Percentiles rank a stretch among this genome's conserved stretches.
Conservation (phyloP, 148 eudicot species). For the Mesembryanthemum crystallinum region DNA sequence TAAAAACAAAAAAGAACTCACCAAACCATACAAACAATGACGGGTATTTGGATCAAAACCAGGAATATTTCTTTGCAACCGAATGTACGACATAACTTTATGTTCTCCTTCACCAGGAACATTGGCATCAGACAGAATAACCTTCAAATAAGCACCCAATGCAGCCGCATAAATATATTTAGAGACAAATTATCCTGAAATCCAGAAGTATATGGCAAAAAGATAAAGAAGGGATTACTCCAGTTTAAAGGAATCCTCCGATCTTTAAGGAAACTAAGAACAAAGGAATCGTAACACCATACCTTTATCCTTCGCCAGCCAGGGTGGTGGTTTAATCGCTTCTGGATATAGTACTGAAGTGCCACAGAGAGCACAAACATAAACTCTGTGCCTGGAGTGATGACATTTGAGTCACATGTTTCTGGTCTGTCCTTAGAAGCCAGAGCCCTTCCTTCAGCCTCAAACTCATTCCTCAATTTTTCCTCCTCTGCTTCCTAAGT, state of each 20-base stretch:
- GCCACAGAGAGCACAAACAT: slow-evolving; percentile 89
- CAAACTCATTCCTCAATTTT: slow-evolving; percentile 69
- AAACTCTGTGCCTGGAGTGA: slow-evolving; percentile 95
- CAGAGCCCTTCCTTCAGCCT: slow-evolving; percentile 57
- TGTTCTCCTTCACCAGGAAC: slow-evolving; percentile 99
- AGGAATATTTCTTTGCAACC: slow-evolving; percentile 82
- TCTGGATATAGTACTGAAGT: slow-evolving; percentile 87
- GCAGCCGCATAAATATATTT: slow-evolving; percentile 51
- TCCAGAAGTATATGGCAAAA: slow-evolving; percentile 33
- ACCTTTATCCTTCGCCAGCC: slow-evolving; percentile 91
- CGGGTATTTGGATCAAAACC: slow-evolving; percentile 95
- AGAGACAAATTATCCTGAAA: slow-evolving; percentile 49
- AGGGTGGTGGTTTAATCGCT: slow-evolving; percentile 65
- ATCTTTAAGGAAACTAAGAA: slow-evolving; percentile 25
- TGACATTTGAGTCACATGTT: slow-evolving; percentile 94
- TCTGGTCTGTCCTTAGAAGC: slow-evolving; percentile 64
- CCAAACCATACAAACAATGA: slow-evolving; percentile 95
- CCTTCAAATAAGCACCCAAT: slow-evolving; percentile 83
- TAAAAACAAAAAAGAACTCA: slow-evolving; percentile 37
- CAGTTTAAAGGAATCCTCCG: slow-evolving; percentile 40
- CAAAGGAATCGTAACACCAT: slow-evolving; percentile 25
- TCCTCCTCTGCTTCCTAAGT: slow-evolving; percentile 86
- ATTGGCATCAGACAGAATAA: slow-evolving; percentile 94
- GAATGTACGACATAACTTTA: slow-evolving; percentile 93
- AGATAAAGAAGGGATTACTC: slow-evolving; percentile 54